These are phyloP conservation scores for Amanita jacksonii DNA, from an alignment of 768 basidiomycete genomes.

Conservation along the genomic window DNA sequence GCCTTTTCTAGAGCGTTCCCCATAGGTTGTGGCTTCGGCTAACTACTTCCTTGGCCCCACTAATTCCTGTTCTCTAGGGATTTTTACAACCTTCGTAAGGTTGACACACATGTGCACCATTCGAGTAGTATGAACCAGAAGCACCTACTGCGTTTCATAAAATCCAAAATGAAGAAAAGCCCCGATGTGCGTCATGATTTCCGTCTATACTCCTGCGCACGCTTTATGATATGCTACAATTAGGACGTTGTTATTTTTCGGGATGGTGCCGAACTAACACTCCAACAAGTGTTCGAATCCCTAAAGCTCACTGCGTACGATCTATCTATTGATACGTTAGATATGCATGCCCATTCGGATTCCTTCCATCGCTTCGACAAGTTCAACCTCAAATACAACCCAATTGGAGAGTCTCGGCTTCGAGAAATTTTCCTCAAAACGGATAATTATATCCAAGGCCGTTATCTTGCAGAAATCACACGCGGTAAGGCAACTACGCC, in stretches of 20 bases:
- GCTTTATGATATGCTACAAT: conserved; percentile 1
- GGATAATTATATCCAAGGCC: conserved; percentile 87
- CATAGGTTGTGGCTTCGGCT: conserved; percentile 70
- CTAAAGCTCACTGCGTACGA: conserved; percentile 95
- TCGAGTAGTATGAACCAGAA: conserved; percentile 99
- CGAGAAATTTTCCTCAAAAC: conserved; percentile 98
- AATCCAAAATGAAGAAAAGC: conserved; percentile 91
- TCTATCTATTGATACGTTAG: conserved; percentile 95
- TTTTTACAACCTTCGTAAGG: conserved; percentile 97
- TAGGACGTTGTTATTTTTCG: conserved; percentile 96
- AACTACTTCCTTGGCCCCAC: too few relatives aligned
- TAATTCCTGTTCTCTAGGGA: conserved; percentile 46
- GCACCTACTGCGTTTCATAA: conserved; percentile 95
- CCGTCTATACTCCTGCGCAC: not conserved
- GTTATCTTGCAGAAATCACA: conserved; percentile 92
- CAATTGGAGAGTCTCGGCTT: conserved; percentile 88
- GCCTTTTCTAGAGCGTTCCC: conserved; percentile 49
- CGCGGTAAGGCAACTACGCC: conserved; percentile 43
- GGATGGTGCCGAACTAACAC: conserved; percentile 80
- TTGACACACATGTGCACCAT: conserved; percentile 98
- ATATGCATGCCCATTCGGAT: conserved; percentile 98
- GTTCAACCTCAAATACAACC: conserved; percentile 97
- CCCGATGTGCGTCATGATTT: conserved; percentile 46
- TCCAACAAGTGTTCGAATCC: conserved; percentile 93
- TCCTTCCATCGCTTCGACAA: conserved; percentile 99